Evolutionary conservation across 2,329 filamentous ascomycete genomes (phyloP), one percentile per base, ranked within the genome.

Genomic region (Pseudocercospora crystallina): DNA sequence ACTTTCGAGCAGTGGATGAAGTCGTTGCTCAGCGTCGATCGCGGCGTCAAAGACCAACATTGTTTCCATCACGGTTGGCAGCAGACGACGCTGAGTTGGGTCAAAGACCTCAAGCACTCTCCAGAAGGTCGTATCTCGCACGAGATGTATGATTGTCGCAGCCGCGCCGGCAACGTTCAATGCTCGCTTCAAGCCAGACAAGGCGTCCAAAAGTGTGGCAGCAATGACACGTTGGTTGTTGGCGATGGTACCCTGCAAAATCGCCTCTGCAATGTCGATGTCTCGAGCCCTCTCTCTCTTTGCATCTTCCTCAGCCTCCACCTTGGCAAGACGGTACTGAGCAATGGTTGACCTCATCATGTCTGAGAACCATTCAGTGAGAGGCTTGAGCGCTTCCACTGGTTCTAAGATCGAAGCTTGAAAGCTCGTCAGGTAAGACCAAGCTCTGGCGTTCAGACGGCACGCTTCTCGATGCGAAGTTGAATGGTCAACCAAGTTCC

Each of bases 381-480:
- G 78, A 1, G 74, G 71, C 32, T 73, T 69, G 4, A 81, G 61
- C 1, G 70, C 69, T 2, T 66, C 64, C 1, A 70, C 60, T 12
- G 76, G 69, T 60, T 82, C 80, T 5, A 74, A 58, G 0, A 73
- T 78, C 0, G 80, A 80, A 12, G 82, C 59, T 53, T 84, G 81
- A 56, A 80, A 84, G n/a, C 71, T 71, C 14, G 76, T 69, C 14
- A 85, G 70, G 55, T 77, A 77, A n/a, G 73, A 65, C 82, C 82
- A 85, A 20, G 81, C 73, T 35, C 75, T 75, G 5, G 84, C 73
- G 54, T 76, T 83, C 35, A 84, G 73, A 44, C 75, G 77, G 64
- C 80, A 84, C 4, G 79, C 81, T 68, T 82, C 80, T 44, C 74
- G 72, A 65, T 84, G 82, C 9, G 82, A 84, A 12, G 61, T 74